Evolutionary conservation across 371 early-diverging fungal species (phyloP).

Genomic region (Dinochytrium kinnereticum): DNA sequence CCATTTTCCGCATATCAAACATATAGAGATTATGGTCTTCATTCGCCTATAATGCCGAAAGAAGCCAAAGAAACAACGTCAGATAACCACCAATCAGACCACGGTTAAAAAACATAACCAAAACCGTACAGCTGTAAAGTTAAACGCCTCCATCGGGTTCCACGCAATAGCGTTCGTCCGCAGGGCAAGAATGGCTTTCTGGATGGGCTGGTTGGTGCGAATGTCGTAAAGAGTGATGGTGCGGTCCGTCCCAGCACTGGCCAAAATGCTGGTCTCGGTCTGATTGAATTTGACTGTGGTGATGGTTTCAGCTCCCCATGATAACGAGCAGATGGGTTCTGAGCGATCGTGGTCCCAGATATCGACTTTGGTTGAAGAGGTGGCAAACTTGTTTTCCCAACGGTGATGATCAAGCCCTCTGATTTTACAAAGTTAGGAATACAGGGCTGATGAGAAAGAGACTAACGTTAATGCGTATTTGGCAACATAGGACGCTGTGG

Average conservation of each 20-base stretch:
- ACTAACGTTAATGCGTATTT: slow-evolving; percentile 71
- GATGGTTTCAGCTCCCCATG: slow-evolving; percentile 95
- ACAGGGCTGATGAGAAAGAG: neutral
- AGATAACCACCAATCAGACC: slow-evolving; percentile 9
- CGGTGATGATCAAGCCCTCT: slow-evolving; percentile 83
- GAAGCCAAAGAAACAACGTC: slow-evolving; percentile 26
- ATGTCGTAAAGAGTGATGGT: slow-evolving; percentile 93
- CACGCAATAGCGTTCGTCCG: slow-evolving; percentile 91
- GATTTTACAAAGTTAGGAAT: neutral
- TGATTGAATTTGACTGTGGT: slow-evolving; percentile 93
- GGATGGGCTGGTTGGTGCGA: slow-evolving; percentile 80
- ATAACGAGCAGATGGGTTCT: slow-evolving; percentile 80
- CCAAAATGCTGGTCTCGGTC: slow-evolving; percentile 88
- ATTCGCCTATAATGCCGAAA: slow-evolving; percentile 66
- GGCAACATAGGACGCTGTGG: slow-evolving; percentile 66
- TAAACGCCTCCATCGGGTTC: slow-evolving; percentile 98
- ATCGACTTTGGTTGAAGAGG: slow-evolving; percentile 78
- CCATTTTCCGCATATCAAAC: slow-evolving; percentile 96
- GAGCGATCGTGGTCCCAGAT: slow-evolving; percentile 85
- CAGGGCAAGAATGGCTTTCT: slow-evolving; percentile 73
- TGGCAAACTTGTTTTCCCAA: slow-evolving; percentile 80
- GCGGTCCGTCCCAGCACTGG: slow-evolving; percentile 90
- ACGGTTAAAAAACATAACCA: neutral
- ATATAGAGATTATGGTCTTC: slow-evolving; percentile 97
- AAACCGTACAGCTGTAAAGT: slow-evolving; percentile 71